Evolutionary conservation across 2,329 filamentous ascomycete genomes (phyloP).

Genomic region (Chalaropsis thielavioides): DNA sequence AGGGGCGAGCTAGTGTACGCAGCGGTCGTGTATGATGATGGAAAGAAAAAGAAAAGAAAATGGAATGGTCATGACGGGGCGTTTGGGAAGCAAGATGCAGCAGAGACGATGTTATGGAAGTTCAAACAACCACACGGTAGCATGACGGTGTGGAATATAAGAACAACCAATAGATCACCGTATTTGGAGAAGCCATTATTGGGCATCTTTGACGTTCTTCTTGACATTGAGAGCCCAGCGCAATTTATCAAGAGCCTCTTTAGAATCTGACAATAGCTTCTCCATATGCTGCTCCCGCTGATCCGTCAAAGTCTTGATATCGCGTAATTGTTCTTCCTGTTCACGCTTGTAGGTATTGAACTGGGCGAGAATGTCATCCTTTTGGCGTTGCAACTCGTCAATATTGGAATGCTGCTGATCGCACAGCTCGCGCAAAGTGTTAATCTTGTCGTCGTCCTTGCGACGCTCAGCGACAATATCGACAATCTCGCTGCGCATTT

Average conservation of each 20-base stretch:
- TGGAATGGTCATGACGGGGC: constrained; percentile 7
- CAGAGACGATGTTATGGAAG: background rate
- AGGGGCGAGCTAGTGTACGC: background rate
- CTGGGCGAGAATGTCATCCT: constrained; percentile 43
- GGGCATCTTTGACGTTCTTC: constrained; percentile 41
- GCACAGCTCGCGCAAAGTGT: constrained; percentile 50
- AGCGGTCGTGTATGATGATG: constrained; percentile 7
- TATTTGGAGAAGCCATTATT: constrained; percentile 29
- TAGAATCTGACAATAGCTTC: constrained; percentile 41
- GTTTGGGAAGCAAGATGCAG: background rate
- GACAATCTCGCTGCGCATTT: constrained; percentile 40
- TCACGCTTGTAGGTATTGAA: constrained; percentile 51
- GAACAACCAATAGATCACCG: too few species aligned
- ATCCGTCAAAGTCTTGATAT: constrained; percentile 43
- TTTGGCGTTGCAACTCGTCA: constrained; percentile 43
- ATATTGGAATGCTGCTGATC: constrained; percentile 61
- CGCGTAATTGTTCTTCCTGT: constrained; percentile 45
- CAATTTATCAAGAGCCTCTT: constrained; percentile 50
- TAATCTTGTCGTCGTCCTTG: constrained; percentile 48
- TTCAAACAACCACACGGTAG: too few species aligned
- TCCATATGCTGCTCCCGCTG: constrained; percentile 48
- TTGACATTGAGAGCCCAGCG: constrained; percentile 59
- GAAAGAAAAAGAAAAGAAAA: constrained; percentile 17
- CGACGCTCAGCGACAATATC: constrained; percentile 40
- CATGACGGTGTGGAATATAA: too few species aligned